phyloP scores from a whole-genome alignment of 306 rosid species.

The Chamaecrista fasciculata region DNA sequence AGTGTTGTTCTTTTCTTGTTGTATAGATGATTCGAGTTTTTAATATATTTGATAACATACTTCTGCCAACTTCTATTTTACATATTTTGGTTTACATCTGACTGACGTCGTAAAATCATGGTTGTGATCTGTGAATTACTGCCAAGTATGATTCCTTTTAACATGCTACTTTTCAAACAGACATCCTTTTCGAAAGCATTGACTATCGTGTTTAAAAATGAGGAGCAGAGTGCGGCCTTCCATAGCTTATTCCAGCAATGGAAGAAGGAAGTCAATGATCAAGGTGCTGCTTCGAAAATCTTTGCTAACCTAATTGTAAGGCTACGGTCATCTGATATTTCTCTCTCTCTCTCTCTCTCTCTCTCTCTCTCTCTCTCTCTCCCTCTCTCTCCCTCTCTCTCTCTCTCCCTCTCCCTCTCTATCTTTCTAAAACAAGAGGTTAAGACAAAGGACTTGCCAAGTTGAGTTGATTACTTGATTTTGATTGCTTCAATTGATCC shows the following conservation, averaged over 20 bases:
- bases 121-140: slow-evolving; percentile 15
- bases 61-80: neutral
- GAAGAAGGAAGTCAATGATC: slow-evolving; percentile 49
- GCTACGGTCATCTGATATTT: neutral
- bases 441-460: neutral
- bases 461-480: slow-evolving; percentile 27
- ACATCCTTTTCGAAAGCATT: slow-evolving; percentile 62
- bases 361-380: too few relatives aligned
- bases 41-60: neutral
- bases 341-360: too few relatives aligned
- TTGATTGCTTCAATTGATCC: slow-evolving; percentile 17
- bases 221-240: slow-evolving; percentile 65
- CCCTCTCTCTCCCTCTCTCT: too few relatives aligned
- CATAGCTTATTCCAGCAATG: slow-evolving; percentile 64
- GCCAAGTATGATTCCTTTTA: slow-evolving; percentile 22
- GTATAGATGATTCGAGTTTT: neutral
- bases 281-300: slow-evolving; percentile 57
- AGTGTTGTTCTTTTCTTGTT: neutral
- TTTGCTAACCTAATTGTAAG: slow-evolving; percentile 11
- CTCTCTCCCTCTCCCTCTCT: too few relatives aligned
- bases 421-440: too few relatives aligned
- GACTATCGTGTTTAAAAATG: slow-evolving; percentile 58
- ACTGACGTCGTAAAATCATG: slow-evolving; percentile 1
- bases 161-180: slow-evolving; percentile 50
- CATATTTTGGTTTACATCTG: neutral